Percentiles rank a stretch among this genome's conserved stretches.
These are phyloP conservation scores for Fusarium sp. DNA, from an alignment of 2,329 filamentous ascomycete genomes.

Conservation along the genomic window DNA sequence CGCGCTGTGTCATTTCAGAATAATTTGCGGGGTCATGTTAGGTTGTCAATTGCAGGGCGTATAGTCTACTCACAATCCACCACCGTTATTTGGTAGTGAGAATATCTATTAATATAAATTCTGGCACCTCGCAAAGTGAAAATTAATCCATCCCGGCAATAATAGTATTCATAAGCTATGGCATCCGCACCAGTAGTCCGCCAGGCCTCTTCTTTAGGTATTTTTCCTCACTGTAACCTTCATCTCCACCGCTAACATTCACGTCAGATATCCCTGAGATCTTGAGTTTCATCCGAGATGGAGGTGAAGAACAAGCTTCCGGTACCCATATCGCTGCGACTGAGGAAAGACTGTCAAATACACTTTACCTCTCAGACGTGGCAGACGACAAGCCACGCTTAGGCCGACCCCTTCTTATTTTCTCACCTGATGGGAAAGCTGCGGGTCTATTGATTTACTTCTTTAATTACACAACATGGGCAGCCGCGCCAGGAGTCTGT, in stretches of 20 bases:
- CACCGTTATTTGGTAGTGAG: not conserved
- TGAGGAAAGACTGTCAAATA: not conserved
- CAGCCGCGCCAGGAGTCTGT: conserved; percentile 4
- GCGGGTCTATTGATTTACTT: conserved; percentile 14
- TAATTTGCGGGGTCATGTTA: not conserved
- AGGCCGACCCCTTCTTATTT: conserved; percentile 1
- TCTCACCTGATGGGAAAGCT: not conserved
- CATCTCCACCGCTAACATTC: not conserved
- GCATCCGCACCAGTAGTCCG: not conserved
- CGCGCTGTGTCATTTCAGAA: too few species aligned
- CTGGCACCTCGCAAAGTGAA: not conserved
- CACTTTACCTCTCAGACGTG: not conserved
- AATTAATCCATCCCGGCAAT: too few species aligned
- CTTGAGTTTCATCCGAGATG: not conserved
- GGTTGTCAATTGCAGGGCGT: not conserved
- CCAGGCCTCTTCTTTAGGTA: not conserved
- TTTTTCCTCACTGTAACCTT: not conserved
- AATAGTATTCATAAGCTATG: not conserved
- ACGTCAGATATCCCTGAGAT: not conserved
- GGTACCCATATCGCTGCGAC: not conserved
- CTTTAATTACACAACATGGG: conserved; percentile 17
- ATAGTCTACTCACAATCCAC: too few species aligned
- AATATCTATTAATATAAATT: not conserved
- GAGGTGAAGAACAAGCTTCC: conserved; percentile 1
- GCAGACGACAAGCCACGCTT: not conserved